phyloP scores from a whole-genome alignment of 176 grass and related monocot genomes.

The Triticum urartu region DNA sequence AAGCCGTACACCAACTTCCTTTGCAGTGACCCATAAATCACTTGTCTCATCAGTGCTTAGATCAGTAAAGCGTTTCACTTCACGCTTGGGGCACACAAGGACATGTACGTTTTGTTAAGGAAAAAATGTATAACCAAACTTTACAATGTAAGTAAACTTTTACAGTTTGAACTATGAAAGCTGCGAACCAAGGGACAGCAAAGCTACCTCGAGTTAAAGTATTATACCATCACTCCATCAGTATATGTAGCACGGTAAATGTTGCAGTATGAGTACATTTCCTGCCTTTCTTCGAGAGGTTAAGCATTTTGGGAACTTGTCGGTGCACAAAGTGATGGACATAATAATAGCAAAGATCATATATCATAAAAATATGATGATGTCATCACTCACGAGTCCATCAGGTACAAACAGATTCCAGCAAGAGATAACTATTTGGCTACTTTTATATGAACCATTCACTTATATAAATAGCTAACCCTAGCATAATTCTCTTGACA shows the following conservation, averaged over 20 bases:
- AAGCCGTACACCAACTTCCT: conserved; percentile 64
- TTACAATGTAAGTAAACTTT: neutral
- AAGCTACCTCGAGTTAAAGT: neutral
- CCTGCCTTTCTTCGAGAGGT: neutral
- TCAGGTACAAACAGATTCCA: neutral
- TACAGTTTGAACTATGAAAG: neutral
- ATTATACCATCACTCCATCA: neutral
- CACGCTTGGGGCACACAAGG: conserved; percentile 78
- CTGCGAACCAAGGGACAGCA: neutral
- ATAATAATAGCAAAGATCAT: neutral
- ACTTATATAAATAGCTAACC: neutral
- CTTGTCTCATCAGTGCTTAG: conserved; percentile 72
- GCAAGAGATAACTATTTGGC: neutral
- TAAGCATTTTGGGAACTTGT: neutral
- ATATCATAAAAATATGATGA: neutral
- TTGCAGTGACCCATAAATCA: conserved; percentile 85
- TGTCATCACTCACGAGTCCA: neutral
- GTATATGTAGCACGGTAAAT: neutral
- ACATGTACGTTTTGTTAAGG: conserved; percentile 80
- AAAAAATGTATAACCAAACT: conserved; percentile 7
- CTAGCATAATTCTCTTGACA: neutral
- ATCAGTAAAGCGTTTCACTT: conserved; percentile 79
- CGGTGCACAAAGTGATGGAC: neutral
- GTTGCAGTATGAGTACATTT: neutral
- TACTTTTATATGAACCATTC: neutral